Percentiles rank a stretch among this genome's conserved stretches.
Conservation (phyloP, 257 asterid species). For the Solanum gandarillasii region DNA sequence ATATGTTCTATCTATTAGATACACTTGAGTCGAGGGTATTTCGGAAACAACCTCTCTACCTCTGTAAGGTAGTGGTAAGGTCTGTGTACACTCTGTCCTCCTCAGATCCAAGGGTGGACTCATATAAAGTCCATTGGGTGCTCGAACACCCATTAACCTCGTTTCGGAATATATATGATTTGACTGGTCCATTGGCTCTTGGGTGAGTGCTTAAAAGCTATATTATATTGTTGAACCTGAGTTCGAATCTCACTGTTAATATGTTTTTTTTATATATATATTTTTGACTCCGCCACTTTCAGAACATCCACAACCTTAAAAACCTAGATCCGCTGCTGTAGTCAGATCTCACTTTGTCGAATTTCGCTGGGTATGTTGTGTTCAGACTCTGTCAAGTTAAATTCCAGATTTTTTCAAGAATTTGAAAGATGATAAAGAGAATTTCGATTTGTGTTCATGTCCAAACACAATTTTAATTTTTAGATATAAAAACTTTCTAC, state of each 20-base stretch:
- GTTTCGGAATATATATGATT: fast-evolving
- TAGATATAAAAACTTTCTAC: fast-evolving
- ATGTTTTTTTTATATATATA: no score
- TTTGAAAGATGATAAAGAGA: background rate
- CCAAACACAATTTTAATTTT: background rate
- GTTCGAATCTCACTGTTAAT: background rate
- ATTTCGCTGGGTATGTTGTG: background rate
- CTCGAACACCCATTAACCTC: background rate
- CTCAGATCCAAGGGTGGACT: background rate
- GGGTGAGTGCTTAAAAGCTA: background rate
- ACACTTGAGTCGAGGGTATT: fast-evolving
- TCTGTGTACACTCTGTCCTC: fast-evolving
- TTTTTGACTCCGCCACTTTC: no score
- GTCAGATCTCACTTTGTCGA: fast-evolving
- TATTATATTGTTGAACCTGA: no score
- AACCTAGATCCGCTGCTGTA: no score
- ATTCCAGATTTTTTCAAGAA: background rate
- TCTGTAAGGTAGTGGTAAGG: background rate
- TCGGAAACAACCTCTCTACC: fast-evolving
- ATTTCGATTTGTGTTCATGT: background rate
- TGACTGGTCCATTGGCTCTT: no score
- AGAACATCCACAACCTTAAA: no score
- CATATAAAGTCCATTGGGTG: fast-evolving
- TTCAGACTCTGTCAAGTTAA: background rate
- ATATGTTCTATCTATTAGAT: background rate